Evolutionary conservation across 768 basidiomycete species (phyloP), one percentile per base, ranked within the genome.

Genomic region (Pleurotus djamor): DNA sequence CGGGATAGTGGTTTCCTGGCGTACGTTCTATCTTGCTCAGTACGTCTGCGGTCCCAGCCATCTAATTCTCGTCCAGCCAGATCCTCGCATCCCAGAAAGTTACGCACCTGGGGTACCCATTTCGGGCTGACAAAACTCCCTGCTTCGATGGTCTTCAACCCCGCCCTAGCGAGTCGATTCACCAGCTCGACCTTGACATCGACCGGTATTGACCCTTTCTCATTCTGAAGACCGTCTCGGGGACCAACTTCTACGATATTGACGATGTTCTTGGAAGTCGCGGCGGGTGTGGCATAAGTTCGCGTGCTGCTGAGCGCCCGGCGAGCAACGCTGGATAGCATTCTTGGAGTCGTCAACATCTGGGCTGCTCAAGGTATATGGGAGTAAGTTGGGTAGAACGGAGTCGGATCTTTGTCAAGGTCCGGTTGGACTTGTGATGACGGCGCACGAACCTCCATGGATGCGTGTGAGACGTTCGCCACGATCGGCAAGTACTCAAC

Each of bases 61-160:
- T 94, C 92, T 96, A 16, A 13, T 52, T 35, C 52, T 60, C 32
- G 28, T 28, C 47, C 17, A 50, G n/a, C 48, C 37, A 28, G 48
- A 35, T 45, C 17, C 33, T 10, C 21, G 61, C 10, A 14, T 13
- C 16, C 16, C 16, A 33, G 10, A 38, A 8, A 32, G 21, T 10
- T 2, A 71, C 78, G 52, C 61, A 86, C 94, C 83, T 96, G 94
- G 0, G 94, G 94, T 28, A 96, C 90, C 90, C 93, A 93, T 72
- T 94, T 94, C 0, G 91, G 91, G 70, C 92, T 92, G 59, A 96
- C 94, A 68, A 96, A 94, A 69, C 92, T 93, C 5, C 94, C 94
- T 0, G 85, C 84, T 72, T 96, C 94, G 63, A 96, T 88, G 58
- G 77, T 83, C 61, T 76, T 75, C 64, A 86, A 68, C 0, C 93